phyloP scores from a whole-genome alignment of 2,329 filamentous ascomycete species.

The Penicillium olsonii region DNA sequence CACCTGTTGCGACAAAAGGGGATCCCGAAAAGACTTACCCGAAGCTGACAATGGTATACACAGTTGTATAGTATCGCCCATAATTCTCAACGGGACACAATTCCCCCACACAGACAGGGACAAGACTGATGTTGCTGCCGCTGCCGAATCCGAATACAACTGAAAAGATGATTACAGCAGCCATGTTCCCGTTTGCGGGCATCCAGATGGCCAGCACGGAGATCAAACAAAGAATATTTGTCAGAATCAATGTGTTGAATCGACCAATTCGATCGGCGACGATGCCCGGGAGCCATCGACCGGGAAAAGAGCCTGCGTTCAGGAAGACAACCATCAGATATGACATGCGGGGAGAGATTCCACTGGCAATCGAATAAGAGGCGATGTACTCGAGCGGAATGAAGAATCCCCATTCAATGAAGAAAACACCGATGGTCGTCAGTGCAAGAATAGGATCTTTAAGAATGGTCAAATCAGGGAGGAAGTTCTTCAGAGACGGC shows the following conservation, averaged over 20 bases:
- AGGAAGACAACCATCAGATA: constrained; percentile 35
- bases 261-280: constrained; percentile 35
- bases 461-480: constrained; percentile 17
- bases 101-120: constrained; percentile 49
- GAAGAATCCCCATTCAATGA: constrained; percentile 40
- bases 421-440: constrained; percentile 34
- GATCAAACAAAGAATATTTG: constrained; percentile 27
- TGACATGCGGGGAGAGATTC: constrained; percentile 26
- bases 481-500: constrained; percentile 18
- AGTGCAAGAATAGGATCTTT: constrained; percentile 16
- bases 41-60: constrained; percentile 33
- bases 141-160: constrained; percentile 39
- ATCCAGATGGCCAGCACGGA: constrained; percentile 32
- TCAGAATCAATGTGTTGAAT: constrained; percentile 34
- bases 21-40: constrained; percentile 13
- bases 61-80: constrained; percentile 42
- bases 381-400: constrained; percentile 39
- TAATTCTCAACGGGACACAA: constrained; percentile 46
- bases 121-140: constrained; percentile 42
- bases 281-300: constrained; percentile 34
- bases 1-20: not conserved
- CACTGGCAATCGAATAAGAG: constrained; percentile 31
- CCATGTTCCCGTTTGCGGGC: constrained; percentile 19
- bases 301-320: constrained; percentile 34
- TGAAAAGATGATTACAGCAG: constrained; percentile 22